Evolutionary conservation across 2,329 filamentous ascomycete genomes (phyloP), one percentile per base, ranked within the genome.

Genomic region (Neopestalotiopsis rosae): DNA sequence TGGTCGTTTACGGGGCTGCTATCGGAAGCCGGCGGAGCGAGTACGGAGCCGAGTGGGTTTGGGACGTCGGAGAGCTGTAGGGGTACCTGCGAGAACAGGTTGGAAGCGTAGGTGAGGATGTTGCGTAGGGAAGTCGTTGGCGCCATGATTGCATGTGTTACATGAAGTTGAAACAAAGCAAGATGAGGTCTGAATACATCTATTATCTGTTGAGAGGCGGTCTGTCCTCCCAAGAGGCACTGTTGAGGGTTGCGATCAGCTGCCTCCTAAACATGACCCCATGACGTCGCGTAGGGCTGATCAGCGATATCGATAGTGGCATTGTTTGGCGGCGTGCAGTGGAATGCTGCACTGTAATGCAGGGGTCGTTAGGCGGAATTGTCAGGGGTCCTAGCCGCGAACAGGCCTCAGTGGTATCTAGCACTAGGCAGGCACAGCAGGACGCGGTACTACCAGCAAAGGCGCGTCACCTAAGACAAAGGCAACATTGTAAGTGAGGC

Each of bases 51-150:
- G 58, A 76, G 64, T 10, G 75, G 74, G 56, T 72, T 75, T 49
- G 75, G 71, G 52, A 74, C 38, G 68, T 70, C 73, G 63, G 70
- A 67, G 57, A 75, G 59, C 70, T 45, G 72, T 30, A 79, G 69
- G 2, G 78, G 76, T 7, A 78, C 42, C 68, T 81, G 80, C 13
- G 78, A 77, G 65, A 81, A 34, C 45, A 82, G 69, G 71, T 74
- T 77, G 72, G 75, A 76, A 56, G 78, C 77, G 67, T 79, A 78
- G 12, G 78, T 74, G 68, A 81, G 65, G 52, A 77, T 69, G 9
- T 76, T 73, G 61, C 78, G 78, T 59, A 81, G 64, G 6, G 78
- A 81, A 52, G 71, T 64, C 20, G 75, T 66, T 69, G 73, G 74
- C 40, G 74, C 74, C 75, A 77, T 76, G 40, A 13, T 67, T 32